Base-by-base conservation (phyloP, 2,329 filamentous ascomycete genomes). In the Aschersonia sp. region DNA sequence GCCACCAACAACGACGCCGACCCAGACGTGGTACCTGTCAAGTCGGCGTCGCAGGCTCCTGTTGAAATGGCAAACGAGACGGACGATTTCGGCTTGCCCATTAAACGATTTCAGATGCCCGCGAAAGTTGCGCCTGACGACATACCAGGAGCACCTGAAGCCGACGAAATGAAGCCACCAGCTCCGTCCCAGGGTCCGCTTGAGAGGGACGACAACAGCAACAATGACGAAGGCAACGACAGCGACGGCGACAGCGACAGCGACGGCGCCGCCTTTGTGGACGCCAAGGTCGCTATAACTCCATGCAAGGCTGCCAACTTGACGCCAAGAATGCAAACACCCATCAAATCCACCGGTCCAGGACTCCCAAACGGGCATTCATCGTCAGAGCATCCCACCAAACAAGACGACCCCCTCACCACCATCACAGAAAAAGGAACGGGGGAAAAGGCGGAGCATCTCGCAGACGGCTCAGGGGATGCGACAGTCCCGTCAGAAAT, bases 1-100 rank as follows among this genome's bases (percentile, higher is more conserved):
- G 51, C 55, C 44, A 48, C 44, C 49, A 48, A 48, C 44, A 58
- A 51, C 47, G 49, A 54, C 57, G 58, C 54, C 51, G 55, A 47
- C 54, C 51, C 49, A 53, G 56, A 51, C 52, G 52, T 42, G 44
- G 30, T 43, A 29, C 45, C 45, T 44, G 32, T 47, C 49, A 49
- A 43, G 39, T 32, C 51, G 56, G 60, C 58, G 56, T 54, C 61
- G 61, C 56, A 56, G 50, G 47, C 54, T 53, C 53, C 51, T 42
- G 47, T 43, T 7, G 44, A 53, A 56, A 49, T 49, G 51, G 58
- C 41, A 29, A 46, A 58, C 45, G 77, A 82, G 57, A 65, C 79
- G 50, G 83, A 87, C 61, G 83, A 87, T 54, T 87, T 86, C 60
- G 83, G 83, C 46, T 66, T 87, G 53, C 81, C 81, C 14, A 73